These are phyloP conservation scores for Mycena rosella DNA, from an alignment of 768 basidiomycete genomes.

Conservation along the genomic window DNA sequence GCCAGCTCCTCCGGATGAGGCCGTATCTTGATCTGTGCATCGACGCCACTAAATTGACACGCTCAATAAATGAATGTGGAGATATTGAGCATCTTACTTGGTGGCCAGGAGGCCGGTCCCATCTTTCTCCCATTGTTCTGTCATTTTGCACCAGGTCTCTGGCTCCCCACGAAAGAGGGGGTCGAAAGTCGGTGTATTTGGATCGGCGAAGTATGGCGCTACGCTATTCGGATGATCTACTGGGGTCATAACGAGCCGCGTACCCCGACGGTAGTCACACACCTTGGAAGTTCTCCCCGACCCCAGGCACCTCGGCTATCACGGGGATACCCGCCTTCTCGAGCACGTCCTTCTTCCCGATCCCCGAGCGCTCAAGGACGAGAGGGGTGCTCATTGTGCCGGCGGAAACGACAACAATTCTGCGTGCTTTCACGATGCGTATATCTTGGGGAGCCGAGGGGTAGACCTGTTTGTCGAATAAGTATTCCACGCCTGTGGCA, in stretches of 20 bases:
- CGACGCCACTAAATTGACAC: conserved; percentile 23
- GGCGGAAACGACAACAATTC: conserved; percentile 54
- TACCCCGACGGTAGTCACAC: conserved; percentile 18
- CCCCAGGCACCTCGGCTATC: conserved; percentile 54
- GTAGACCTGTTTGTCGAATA: too few relatives aligned
- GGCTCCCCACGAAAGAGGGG: conserved; percentile 30
- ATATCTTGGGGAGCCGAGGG: conserved; percentile 22
- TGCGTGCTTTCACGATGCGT: conserved; percentile 41
- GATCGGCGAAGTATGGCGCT: conserved; percentile 25
- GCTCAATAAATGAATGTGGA: too few relatives aligned
- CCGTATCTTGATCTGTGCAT: conserved; percentile 42
- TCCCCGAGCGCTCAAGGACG: too few relatives aligned
- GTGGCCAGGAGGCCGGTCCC: conserved; percentile 51
- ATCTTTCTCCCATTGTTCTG: conserved; percentile 45
- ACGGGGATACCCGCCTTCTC: conserved; percentile 43
- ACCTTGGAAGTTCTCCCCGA: conserved; percentile 51
- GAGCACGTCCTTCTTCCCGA: conserved; percentile 53
- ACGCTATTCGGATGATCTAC: conserved; percentile 25
- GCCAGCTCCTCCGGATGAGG: conserved; percentile 38
- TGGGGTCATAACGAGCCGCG: neutral
- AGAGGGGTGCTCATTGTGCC: conserved; percentile 52
- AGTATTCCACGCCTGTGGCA: conserved; percentile 35
- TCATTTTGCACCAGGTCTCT: conserved; percentile 9
- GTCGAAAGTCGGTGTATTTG: neutral
- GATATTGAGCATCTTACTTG: conserved; percentile 47